Conservation (phyloP, 257 asterid genomes). For the Jacaranda mimosifolia region DNA sequence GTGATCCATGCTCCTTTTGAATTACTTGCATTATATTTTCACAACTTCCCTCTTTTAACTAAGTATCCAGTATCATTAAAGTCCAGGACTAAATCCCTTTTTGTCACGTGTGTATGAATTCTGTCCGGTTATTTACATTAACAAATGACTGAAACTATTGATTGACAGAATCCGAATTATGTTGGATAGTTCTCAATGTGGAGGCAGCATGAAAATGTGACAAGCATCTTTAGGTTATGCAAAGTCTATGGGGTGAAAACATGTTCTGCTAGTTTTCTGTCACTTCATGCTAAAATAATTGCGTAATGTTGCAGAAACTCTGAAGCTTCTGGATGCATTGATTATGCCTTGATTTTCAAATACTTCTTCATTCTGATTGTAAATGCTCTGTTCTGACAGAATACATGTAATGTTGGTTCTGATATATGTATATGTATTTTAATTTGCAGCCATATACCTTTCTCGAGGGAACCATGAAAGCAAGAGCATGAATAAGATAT, state of each 20-base stretch:
- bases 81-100: not conserved
- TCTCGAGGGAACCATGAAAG: slow-evolving; percentile 98
- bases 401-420: slow-evolving; percentile 34
- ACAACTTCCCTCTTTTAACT: not conserved
- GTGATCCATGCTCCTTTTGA: slow-evolving; percentile 46
- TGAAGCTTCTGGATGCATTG: slow-evolving; percentile 4
- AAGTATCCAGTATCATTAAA: not conserved
- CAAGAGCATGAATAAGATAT: slow-evolving; percentile 98
- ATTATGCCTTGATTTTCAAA: not conserved
- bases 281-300: not conserved
- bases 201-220: slow-evolving; percentile 22
- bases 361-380: slow-evolving; percentile 1
- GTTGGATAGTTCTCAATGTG: slow-evolving; percentile 20
- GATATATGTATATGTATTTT: slow-evolving; percentile 20
- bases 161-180: slow-evolving; percentile 8
- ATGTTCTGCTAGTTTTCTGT: slow-evolving; percentile 5
- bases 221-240: not conserved
- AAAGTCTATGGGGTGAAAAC: slow-evolving; percentile 4
- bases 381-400: slow-evolving; percentile 7
- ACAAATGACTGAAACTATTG: slow-evolving; percentile 2
- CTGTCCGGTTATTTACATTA: slow-evolving; percentile 13
- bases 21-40: slow-evolving; percentile 19
- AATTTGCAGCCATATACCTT: slow-evolving; percentile 84
- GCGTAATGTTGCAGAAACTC: slow-evolving; percentile 15
- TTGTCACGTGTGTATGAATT: slow-evolving; percentile 21